Conservation (phyloP, 257 asterid genomes). For the Fraxinus quadrangulata region DNA sequence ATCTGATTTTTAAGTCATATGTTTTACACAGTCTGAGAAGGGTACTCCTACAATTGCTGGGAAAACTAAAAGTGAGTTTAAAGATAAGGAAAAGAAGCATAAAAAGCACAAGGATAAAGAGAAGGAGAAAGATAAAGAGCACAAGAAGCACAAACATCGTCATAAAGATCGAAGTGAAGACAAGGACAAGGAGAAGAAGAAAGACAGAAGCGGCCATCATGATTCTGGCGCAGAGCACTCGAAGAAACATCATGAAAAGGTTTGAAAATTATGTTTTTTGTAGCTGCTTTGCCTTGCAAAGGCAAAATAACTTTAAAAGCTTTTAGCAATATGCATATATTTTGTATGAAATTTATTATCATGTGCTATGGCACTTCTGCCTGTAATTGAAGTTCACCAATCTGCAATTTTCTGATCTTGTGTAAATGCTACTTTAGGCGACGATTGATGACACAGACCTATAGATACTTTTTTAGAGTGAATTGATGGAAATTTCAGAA, state of each 20-base stretch:
- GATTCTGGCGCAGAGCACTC: slow-evolving; percentile 88
- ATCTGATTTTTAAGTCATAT: slow-evolving; percentile 33
- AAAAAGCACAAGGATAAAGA: slow-evolving; percentile 86
- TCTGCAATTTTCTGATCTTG: not conserved
- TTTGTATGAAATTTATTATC: slow-evolving; percentile 7
- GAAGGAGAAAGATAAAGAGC: slow-evolving; percentile 79
- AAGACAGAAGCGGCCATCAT: slow-evolving; percentile 72
- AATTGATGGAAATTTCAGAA: slow-evolving; percentile 5
- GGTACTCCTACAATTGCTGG: slow-evolving; percentile 88
- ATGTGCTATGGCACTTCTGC: slow-evolving; percentile 8
- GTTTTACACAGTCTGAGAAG: slow-evolving; percentile 72
- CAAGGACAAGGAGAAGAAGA: slow-evolving; percentile 94
- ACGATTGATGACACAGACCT: not conserved
- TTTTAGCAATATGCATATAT: slow-evolving; percentile 5
- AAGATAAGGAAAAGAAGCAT: slow-evolving; percentile 92
- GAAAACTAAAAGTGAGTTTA: slow-evolving; percentile 73
- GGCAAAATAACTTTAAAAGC: slow-evolving; percentile 12
- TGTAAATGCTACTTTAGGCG: slow-evolving; percentile 16
- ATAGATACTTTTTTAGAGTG: slow-evolving; percentile 1
- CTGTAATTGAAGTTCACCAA: slow-evolving; percentile 5
- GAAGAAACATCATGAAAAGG: slow-evolving; percentile 86
- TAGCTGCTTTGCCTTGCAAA: slow-evolving; percentile 25
- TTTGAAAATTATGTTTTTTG: slow-evolving; percentile 31
- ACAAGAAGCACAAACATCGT: slow-evolving; percentile 91
- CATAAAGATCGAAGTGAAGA: slow-evolving; percentile 95